Base-by-base conservation (phyloP, 2,329 filamentous ascomycete genomes). In the Blastomyces percursus region DNA sequence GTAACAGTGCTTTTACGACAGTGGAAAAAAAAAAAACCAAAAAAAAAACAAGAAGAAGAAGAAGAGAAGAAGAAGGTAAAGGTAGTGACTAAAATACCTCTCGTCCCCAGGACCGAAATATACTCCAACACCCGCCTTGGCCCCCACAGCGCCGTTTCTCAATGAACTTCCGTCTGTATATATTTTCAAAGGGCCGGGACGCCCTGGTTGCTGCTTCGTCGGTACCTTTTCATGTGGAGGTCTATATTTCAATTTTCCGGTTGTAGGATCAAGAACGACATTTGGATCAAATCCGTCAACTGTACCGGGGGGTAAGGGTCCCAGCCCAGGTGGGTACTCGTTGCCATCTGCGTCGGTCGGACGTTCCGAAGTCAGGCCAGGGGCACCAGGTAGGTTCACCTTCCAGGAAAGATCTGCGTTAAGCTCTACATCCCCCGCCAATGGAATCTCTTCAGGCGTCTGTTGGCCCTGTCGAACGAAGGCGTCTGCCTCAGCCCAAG, bases 401-500 rank as follows among this genome's bases (percentile, higher is more conserved):
- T 46, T 50, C 40, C 21, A 32, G 16, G 56, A 46, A 16, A 24
- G 11, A n/a, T 59, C 16, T 24, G 21, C 11, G 14, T 48, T 59
- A 7, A 30, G 55, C n/a, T 38, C 54, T 14, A 21, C 24, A 30
- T 59, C 40, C 21, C 30, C 27, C 52, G 44, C n/a, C 5, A 50
- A 56, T 35, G 61, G 40, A 8, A 27, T 38, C 40, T 44, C 62
- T 46, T 61, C 60, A 16, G 59, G 38, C 27, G 27, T 51, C 24
- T 61, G 59, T 56, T 60, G 59, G 32, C 64, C 65, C 50, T 64
- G 46, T 42, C 61, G 61, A n/a, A 96, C 89, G 72, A 89, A 96
- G 24, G 84, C 84, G 70, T 93, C 85, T 0, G 93, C 93, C 73
- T 95, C 91, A 63, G 80, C 80, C 32, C 82, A 80, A 0, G 84